phyloP scores from a whole-genome alignment of 2,329 filamentous ascomycete species.

The Aureobasidium pullulans region DNA sequence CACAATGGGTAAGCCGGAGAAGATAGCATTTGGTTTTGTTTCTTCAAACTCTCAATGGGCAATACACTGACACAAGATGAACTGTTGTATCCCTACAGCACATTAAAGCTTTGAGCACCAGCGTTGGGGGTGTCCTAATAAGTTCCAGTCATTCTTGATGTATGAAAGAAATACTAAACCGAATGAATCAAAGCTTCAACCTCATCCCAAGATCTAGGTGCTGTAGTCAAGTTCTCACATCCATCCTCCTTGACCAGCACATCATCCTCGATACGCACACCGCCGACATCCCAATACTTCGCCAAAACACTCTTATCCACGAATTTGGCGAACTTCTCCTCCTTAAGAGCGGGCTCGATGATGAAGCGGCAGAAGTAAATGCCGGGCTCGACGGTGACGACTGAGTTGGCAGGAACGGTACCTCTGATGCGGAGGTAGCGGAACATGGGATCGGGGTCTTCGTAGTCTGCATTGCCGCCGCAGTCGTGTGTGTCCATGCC shows the following conservation, averaged over 20 bases:
- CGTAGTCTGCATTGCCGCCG: constrained; percentile 42
- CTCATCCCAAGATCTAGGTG: constrained; percentile 49
- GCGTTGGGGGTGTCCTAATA: too few relatives aligned
- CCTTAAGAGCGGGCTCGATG: constrained; percentile 61
- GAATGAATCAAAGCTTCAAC: constrained; percentile 20
- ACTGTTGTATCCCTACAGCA: too few relatives aligned
- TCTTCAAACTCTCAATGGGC: not conserved
- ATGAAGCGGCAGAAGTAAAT: constrained; percentile 71
- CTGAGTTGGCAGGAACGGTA: constrained; percentile 64
- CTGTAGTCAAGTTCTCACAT: constrained; percentile 78
- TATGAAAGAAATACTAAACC: not conserved
- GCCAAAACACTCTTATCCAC: constrained; percentile 60
- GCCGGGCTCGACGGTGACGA: constrained; percentile 93
- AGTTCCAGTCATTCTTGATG: too few relatives aligned
- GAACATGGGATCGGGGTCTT: constrained; percentile 76
- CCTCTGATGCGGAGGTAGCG: constrained; percentile 76
- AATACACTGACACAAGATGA: too few relatives aligned
- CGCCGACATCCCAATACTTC: constrained; percentile 70
- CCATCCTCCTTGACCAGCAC: constrained; percentile 71
- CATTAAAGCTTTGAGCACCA: too few relatives aligned
- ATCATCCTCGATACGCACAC: constrained; percentile 86
- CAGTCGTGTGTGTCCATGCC: constrained; percentile 48
- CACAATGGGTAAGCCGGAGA: too few relatives aligned
- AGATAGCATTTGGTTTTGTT: too few relatives aligned
- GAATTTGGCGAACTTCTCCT: constrained; percentile 52